Conservation (phyloP, 176 grass and related monocot species). For the Guadua angustifolia region DNA sequence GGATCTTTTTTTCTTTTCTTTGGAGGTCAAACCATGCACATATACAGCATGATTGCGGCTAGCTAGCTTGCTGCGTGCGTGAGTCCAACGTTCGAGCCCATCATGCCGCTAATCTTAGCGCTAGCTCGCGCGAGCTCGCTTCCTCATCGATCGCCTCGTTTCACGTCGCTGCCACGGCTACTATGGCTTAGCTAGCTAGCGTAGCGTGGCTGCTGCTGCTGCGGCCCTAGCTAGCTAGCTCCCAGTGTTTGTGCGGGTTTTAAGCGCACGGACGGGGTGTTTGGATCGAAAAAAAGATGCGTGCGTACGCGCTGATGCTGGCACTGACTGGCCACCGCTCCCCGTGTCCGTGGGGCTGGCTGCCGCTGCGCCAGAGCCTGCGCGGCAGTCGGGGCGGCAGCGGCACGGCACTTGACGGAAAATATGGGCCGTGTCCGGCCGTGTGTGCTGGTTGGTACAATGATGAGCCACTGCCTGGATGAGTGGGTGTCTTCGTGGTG, state of each 20-base stretch:
- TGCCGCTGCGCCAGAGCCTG: not conserved
- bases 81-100: not conserved
- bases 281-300: not conserved
- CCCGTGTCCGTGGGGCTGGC: constrained; percentile 24
- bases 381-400: not conserved
- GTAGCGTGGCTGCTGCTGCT: not conserved
- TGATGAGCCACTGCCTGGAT: constrained; percentile 1
- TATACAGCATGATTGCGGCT: not conserved
- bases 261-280: not conserved
- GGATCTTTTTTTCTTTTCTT: not conserved
- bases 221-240: not conserved
- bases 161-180: not conserved
- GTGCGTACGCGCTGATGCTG: not conserved
- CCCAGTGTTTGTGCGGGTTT: not conserved
- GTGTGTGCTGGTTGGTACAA: not conserved
- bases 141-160: not conserved
- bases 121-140: not conserved
- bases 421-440: constrained; percentile 29
- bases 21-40: not conserved
- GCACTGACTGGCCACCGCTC: constrained; percentile 3
- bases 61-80: not conserved
- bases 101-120: constrained; percentile 24
- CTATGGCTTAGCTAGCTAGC: not conserved
- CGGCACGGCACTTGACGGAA: not conserved
- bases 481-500: not conserved